Evolutionary conservation across 441 rosid species (phyloP).

Genomic region (Gossypium lobatum): DNA sequence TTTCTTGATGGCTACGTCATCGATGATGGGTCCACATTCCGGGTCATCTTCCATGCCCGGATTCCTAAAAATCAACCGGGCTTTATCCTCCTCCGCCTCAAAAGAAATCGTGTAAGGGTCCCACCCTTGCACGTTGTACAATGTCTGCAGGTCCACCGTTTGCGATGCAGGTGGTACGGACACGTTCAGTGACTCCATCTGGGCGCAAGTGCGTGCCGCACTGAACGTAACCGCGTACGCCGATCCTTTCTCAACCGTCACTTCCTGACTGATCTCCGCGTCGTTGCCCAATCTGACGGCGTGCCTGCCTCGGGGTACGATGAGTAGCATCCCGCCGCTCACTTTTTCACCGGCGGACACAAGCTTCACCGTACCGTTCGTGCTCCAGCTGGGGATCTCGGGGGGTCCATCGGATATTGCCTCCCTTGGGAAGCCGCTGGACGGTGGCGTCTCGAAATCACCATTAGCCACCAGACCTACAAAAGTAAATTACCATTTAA

Average conservation of each 20-base stretch:
- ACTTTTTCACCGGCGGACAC: constrained; percentile 73
- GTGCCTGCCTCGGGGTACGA: constrained; percentile 75
- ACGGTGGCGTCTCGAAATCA: constrained; percentile 64
- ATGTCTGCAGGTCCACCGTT: constrained; percentile 78
- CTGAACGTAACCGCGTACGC: constrained; percentile 81
- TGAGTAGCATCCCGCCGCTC: constrained; percentile 92
- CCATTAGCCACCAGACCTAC: constrained; percentile 72
- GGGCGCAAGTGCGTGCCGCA: constrained; percentile 98
- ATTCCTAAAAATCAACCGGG: constrained; percentile 51
- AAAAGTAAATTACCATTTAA: not conserved
- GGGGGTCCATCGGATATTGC: constrained; percentile 36
- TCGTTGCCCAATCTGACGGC: constrained; percentile 88
- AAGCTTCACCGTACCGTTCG: constrained; percentile 67
- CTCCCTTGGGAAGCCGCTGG: constrained; percentile 57
- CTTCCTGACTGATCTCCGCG: constrained; percentile 85
- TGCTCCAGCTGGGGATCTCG: constrained; percentile 66
- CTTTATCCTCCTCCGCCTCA: constrained; percentile 57
- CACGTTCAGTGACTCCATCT: constrained; percentile 78
- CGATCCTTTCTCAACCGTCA: constrained; percentile 74
- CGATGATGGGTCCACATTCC: constrained; percentile 90
- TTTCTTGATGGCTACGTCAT: constrained; percentile 80
- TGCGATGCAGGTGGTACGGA: constrained; percentile 77
- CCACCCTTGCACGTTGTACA: constrained; percentile 93
- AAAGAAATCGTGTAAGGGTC: constrained; percentile 93
- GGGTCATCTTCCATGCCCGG: constrained; percentile 99